Percentiles rank a stretch among this genome's conserved stretches.
These are phyloP conservation scores for Lichtheimia ornata DNA, from an alignment of 371 early-diverging fungal species.

Conservation along the genomic window DNA sequence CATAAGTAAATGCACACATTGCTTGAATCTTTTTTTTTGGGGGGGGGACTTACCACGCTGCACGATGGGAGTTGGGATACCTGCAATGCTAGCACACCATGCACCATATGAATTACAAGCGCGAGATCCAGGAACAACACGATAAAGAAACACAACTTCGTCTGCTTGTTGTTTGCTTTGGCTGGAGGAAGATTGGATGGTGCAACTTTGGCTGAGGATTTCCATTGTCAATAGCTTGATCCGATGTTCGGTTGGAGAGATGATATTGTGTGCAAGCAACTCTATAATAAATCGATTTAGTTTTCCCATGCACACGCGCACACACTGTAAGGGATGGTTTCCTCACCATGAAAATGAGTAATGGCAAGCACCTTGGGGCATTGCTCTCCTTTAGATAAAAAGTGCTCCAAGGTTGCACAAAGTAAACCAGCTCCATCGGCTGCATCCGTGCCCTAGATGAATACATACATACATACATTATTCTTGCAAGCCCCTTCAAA, in stretches of 20 bases:
- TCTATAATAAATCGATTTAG: neutral
- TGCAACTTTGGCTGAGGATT: slow-evolving; percentile 14
- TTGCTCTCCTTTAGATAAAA: slow-evolving; percentile 32
- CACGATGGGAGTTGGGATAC: slow-evolving; percentile 43
- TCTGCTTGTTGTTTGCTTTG: slow-evolving; percentile 11
- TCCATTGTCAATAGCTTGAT: slow-evolving; percentile 32
- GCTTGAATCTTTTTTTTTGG: neutral
- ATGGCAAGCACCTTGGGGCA: slow-evolving; percentile 58
- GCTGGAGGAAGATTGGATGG: neutral
- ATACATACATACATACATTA: too few relatives aligned
- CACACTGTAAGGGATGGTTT: neutral
- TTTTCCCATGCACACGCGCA: neutral
- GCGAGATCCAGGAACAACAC: slow-evolving; percentile 32
- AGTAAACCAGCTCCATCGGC: slow-evolving; percentile 66
- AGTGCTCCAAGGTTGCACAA: slow-evolving; percentile 55
- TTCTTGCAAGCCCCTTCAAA: neutral
- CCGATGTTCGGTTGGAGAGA: neutral
- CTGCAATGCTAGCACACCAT: slow-evolving; percentile 63
- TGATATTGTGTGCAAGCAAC: slow-evolving; percentile 5
- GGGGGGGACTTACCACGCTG: slow-evolving; percentile 52
- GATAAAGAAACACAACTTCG: slow-evolving; percentile 58
- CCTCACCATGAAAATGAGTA: slow-evolving; percentile 71
- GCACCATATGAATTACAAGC: slow-evolving; percentile 47
- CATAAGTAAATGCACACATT: neutral
- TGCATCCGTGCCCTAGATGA: slow-evolving; percentile 37